Evolutionary conservation across 495 filamentous ascomycete species (phyloP), one percentile per base, ranked within the genome.

Genomic region (Immersiella caudata): DNA sequence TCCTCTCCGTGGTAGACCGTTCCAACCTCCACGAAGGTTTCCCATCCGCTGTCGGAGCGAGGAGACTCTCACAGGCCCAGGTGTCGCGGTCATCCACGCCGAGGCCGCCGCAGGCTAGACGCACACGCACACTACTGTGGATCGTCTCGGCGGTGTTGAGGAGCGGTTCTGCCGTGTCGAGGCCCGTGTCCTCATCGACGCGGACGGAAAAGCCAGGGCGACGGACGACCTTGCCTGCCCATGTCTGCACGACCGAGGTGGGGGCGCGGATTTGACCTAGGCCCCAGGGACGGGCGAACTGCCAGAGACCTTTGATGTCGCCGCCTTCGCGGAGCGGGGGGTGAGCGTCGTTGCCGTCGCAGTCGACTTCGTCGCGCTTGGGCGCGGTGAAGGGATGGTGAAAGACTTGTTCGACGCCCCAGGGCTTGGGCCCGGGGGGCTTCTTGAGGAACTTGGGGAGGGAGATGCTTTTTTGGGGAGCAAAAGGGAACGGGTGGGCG

Each of bases 401-500:
- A 60, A 65, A 68, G 64, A 70, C 22, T 40, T 46, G 12, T 6
- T 21, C 22, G 14, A 22, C 7, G 33, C 64, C 68, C 70, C 71
- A 76, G 57, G 71, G 72, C 20, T 64, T 55, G 0, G 67, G 74
- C 12, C 25, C 36, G 54, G 33, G 33, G n/a, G 35, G 27, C 20
- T 57, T 67, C 25, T 60, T 64, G 29, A 66, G 24, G 5, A 68
- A 51, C 20, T 67, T 71, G 59, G 46, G 51, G 24, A 60, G 16
- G 36, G 57, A 6, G 11, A 52, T 24, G n/a, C 55, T 20, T 18
- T 22, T 16, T 52, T 60, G 2, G 70, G 60, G 74, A 3, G 69
- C 66, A 66, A 63, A 73, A 16, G 76, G 76, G 49, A 74, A 78
- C 0, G 76, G 76, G 59, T 78, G 76, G 3, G 69, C 70, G 62